These are phyloP conservation scores for Marchantia polymorpha DNA, from an alignment of 225 moss, liverwort and hornwort genomes.

Conservation along the genomic window DNA sequence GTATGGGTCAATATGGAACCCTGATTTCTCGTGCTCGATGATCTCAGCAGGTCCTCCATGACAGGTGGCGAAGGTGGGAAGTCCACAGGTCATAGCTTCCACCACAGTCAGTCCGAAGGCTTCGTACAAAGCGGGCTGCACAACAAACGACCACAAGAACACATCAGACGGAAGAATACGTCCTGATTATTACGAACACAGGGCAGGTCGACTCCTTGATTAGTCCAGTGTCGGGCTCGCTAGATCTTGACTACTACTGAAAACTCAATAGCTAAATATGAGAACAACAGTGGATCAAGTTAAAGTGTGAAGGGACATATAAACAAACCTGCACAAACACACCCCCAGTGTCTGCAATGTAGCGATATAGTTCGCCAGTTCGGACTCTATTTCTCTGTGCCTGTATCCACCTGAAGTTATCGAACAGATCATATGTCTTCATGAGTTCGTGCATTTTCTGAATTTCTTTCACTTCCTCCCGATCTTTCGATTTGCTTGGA, in stretches of 20 bases:
- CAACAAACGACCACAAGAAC: background rate
- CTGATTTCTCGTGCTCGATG: slow-evolving; percentile 62
- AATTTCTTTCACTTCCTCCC: slow-evolving; percentile 85
- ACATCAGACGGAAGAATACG: background rate
- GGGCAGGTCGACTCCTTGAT: too few relatives aligned
- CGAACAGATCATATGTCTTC: slow-evolving; percentile 57
- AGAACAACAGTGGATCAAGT: too few relatives aligned
- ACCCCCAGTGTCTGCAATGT: slow-evolving; percentile 73
- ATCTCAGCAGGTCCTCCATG: slow-evolving; percentile 88
- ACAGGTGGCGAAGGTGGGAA: slow-evolving; percentile 68
- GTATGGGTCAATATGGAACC: slow-evolving; percentile 90
- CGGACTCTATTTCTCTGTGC: slow-evolving; percentile 73
- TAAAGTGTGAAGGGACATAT: too few relatives aligned
- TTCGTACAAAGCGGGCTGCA: slow-evolving; percentile 84
- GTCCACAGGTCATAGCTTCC: slow-evolving; percentile 84
- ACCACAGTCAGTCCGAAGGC: slow-evolving; percentile 87
- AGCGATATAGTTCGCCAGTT: slow-evolving; percentile 82
- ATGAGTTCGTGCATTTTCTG: slow-evolving; percentile 70
- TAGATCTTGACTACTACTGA: too few relatives aligned
- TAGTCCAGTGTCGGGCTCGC: too few relatives aligned
- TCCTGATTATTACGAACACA: too few relatives aligned
- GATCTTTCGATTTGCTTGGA: slow-evolving; percentile 62
- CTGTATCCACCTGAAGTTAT: slow-evolving; percentile 74
- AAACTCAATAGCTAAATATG: too few relatives aligned
- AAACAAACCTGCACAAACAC: slow-evolving; percentile 57